A percentile compares a stretch with the other conserved stretches of the same genome.
Evolutionary conservation across 2,329 filamentous ascomycete species (phyloP).

Genomic region (Aspergillus melleus): DNA sequence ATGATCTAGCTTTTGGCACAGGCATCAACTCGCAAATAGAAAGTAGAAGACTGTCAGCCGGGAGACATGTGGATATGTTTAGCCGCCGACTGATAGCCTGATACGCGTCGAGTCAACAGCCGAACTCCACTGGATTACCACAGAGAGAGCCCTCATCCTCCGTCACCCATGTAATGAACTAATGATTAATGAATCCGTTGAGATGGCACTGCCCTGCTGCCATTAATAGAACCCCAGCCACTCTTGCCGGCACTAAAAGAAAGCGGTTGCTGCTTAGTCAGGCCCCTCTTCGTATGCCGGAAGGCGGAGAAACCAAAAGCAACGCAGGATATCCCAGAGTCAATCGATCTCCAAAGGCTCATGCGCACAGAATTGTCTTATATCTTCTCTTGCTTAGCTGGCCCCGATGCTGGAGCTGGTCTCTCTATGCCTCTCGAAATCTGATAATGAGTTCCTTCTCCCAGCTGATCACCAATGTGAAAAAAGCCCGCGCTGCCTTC

Average conservation of each 20-base stretch:
- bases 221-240: background rate
- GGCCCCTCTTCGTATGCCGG: background rate
- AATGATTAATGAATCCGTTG: too few species aligned
- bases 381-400: conserved; percentile 7
- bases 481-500: conserved; percentile 34
- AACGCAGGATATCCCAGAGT: background rate
- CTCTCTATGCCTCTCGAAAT: conserved; percentile 26
- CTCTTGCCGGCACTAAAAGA: too few species aligned
- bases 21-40: too few species aligned
- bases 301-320: background rate
- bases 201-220: background rate
- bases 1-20: too few species aligned
- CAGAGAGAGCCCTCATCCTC: too few species aligned
- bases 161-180: too few species aligned
- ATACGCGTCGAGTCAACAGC: too few species aligned
- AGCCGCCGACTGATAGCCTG: too few species aligned
- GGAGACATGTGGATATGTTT: too few species aligned
- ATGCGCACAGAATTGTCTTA: conserved; percentile 2
- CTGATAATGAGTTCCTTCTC: conserved; percentile 37
- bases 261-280: background rate
- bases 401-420: conserved; percentile 25
- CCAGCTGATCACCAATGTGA: conserved; percentile 32
- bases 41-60: too few species aligned
- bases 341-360: background rate
- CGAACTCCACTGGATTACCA: too few species aligned